phyloP scores from a whole-genome alignment of 2,329 filamentous ascomycete species.

The Diaporthe helianthi region DNA sequence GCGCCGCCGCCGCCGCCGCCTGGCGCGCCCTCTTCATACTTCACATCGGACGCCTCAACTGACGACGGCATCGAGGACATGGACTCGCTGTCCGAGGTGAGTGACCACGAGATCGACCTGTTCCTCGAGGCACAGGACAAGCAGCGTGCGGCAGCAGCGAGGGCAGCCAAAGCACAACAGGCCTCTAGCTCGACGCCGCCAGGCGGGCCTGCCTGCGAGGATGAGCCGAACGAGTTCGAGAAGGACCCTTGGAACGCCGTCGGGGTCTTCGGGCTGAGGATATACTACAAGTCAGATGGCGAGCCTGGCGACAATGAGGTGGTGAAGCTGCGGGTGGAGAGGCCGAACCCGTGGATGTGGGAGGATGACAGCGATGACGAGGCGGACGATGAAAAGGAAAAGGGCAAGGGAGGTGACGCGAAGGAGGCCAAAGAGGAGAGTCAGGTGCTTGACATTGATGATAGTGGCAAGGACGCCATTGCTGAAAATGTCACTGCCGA shows the following conservation, averaged over 20 bases:
- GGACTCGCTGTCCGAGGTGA: slow-evolving; percentile 40
- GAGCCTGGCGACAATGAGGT: slow-evolving; percentile 33
- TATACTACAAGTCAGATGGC: slow-evolving; percentile 57
- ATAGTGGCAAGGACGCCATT: slow-evolving; percentile 42
- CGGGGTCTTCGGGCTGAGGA: slow-evolving; percentile 64
- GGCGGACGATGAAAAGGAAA: slow-evolving; percentile 45
- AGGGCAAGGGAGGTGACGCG: slow-evolving; percentile 16
- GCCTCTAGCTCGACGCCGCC: slow-evolving; percentile 25
- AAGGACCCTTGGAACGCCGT: slow-evolving; percentile 68
- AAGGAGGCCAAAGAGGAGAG: slow-evolving; percentile 34
- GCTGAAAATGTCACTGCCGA: slow-evolving; percentile 25
- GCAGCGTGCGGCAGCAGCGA: not conserved
- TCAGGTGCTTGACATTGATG: slow-evolving; percentile 43
- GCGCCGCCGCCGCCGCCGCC: not conserved
- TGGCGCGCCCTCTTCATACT: not conserved
- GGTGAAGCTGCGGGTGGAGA: slow-evolving; percentile 41
- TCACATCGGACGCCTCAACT: slow-evolving; percentile 25
- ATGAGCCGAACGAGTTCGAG: slow-evolving; percentile 55
- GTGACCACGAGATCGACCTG: slow-evolving; percentile 42
- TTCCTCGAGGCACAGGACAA: slow-evolving; percentile 33
- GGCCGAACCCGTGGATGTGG: slow-evolving; percentile 38
- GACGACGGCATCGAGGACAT: slow-evolving; percentile 36
- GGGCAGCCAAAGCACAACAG: slow-evolving; percentile 8
- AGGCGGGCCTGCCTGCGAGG: slow-evolving; percentile 43
- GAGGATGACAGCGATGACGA: slow-evolving; percentile 39